Percentiles rank a stretch among this genome's conserved stretches.
Evolutionary conservation across 352 stramenopile species (phyloP).

Genomic region (Pythium pectinolyticum): DNA sequence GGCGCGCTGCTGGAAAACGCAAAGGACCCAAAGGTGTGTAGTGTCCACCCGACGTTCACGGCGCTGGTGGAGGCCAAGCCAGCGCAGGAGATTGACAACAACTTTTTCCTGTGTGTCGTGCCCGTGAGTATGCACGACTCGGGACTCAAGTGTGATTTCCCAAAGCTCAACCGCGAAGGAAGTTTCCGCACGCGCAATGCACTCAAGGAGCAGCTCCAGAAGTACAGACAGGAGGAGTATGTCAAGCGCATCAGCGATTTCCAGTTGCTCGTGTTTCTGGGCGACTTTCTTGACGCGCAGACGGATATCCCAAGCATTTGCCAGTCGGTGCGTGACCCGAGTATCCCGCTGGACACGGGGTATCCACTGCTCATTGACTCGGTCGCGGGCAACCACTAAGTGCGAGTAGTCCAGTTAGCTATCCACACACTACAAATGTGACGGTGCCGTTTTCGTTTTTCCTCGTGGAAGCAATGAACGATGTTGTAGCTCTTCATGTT

Average conservation of each 20-base stretch:
- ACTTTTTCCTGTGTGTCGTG: conserved; percentile 97
- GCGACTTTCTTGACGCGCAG: conserved; percentile 90
- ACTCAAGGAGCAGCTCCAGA: conserved; percentile 92
- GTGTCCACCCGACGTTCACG: conserved; percentile 96
- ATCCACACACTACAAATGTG: too few species aligned
- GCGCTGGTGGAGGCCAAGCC: conserved; percentile 96
- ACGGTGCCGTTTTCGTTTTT: too few species aligned
- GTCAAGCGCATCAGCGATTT: conserved; percentile 95
- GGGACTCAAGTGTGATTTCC: conserved; percentile 92
- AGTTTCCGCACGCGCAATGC: conserved; percentile 82
- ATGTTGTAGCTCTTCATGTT: too few species aligned
- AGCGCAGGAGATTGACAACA: conserved; percentile 92
- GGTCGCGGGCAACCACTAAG: conserved; percentile 81
- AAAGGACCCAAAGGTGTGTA: conserved; percentile 88
- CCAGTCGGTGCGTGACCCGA: conserved; percentile 85
- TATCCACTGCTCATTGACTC: conserved; percentile 96
- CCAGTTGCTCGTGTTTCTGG: conserved; percentile 94
- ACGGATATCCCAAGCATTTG: conserved; percentile 94
- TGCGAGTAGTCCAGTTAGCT: too few species aligned
- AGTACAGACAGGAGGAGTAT: conserved; percentile 58
- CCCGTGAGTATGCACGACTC: conserved; percentile 95
- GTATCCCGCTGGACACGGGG: conserved; percentile 90
- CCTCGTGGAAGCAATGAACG: too few species aligned
- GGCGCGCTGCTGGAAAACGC: conserved; percentile 90
- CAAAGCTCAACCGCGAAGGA: conserved; percentile 91